Percentiles rank a stretch among this genome's conserved stretches.
phyloP scores from a whole-genome alignment of 2,329 filamentous ascomycete genomes.

The Penicillium paneum region DNA sequence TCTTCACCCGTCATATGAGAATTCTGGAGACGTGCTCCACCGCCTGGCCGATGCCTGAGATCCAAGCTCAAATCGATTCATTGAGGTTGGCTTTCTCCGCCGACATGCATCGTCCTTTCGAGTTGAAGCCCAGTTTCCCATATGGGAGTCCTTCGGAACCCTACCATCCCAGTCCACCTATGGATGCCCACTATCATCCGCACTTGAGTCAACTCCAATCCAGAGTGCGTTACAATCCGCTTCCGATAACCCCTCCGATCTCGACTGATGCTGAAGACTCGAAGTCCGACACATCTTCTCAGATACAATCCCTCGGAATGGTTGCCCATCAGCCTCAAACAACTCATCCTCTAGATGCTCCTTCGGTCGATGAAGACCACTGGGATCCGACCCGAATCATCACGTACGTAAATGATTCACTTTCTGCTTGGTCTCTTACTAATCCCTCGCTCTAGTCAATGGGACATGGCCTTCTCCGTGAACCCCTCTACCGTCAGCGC shows the following conservation, averaged over 20 bases:
- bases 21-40: slow-evolving; percentile 81
- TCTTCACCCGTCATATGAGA: slow-evolving; percentile 90
- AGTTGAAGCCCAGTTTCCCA: slow-evolving; percentile 81
- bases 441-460: slow-evolving; percentile 62
- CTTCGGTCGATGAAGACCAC: slow-evolving; percentile 62
- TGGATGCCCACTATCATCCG: slow-evolving; percentile 50
- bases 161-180: slow-evolving; percentile 60
- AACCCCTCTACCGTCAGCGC: slow-evolving; percentile 47
- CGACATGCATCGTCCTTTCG: slow-evolving; percentile 78
- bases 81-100: slow-evolving; percentile 88
- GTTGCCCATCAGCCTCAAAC: slow-evolving; percentile 37
- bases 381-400: slow-evolving; percentile 90
- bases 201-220: slow-evolving; percentile 47
- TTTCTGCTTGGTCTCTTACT: slow-evolving; percentile 20
- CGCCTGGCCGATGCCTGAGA: slow-evolving; percentile 83
- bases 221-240: slow-evolving; percentile 52
- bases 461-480: slow-evolving; percentile 90
- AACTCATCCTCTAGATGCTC: slow-evolving; percentile 50
- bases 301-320: slow-evolving; percentile 59
- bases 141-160: slow-evolving; percentile 73
- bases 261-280: slow-evolving; percentile 69
- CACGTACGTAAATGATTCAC: slow-evolving; percentile 62
- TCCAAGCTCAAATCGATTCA: slow-evolving; percentile 84
- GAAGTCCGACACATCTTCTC: slow-evolving; percentile 69
- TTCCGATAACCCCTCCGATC: slow-evolving; percentile 77